These are phyloP conservation scores for Aspergillus bridgeri DNA, from an alignment of 495 filamentous ascomycete species.

Conservation along the genomic window DNA sequence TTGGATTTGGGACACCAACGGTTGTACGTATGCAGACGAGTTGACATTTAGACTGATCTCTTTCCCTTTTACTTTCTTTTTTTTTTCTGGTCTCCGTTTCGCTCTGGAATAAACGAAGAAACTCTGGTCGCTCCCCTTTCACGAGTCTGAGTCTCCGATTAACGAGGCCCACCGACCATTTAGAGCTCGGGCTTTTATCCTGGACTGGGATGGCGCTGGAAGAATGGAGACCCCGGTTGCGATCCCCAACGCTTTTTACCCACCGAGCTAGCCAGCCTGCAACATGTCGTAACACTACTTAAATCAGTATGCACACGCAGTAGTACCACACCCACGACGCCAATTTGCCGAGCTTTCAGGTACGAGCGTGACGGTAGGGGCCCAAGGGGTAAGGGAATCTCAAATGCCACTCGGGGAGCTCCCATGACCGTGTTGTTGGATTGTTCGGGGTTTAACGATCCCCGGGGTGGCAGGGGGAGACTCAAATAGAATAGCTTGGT, in stretches of 20 bases:
- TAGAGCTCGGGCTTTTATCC: background rate
- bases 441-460: background rate
- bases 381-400: background rate
- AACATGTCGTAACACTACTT: background rate
- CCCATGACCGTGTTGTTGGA: constrained; percentile 6
- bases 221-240: background rate
- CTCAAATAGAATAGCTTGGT: background rate
- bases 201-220: constrained; percentile 6
- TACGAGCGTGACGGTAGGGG: background rate
- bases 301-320: background rate
- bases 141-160: constrained; percentile 7
- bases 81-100: background rate
- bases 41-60: constrained; percentile 2
- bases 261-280: background rate
- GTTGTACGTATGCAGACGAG: background rate
- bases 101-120: background rate
- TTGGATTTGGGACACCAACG: background rate
- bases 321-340: background rate
- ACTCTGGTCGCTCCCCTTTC: constrained; percentile 2
- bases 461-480: background rate
- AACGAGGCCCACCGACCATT: constrained; percentile 4
- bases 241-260: constrained; percentile 8
- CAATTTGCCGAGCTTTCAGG: constrained; percentile 1
- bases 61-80: background rate
- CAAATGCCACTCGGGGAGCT: background rate